A percentile compares a stretch with the other conserved stretches of the same genome.
phyloP scores from a whole-genome alignment of 176 grass and related monocot genomes.

The Carex pumila region DNA sequence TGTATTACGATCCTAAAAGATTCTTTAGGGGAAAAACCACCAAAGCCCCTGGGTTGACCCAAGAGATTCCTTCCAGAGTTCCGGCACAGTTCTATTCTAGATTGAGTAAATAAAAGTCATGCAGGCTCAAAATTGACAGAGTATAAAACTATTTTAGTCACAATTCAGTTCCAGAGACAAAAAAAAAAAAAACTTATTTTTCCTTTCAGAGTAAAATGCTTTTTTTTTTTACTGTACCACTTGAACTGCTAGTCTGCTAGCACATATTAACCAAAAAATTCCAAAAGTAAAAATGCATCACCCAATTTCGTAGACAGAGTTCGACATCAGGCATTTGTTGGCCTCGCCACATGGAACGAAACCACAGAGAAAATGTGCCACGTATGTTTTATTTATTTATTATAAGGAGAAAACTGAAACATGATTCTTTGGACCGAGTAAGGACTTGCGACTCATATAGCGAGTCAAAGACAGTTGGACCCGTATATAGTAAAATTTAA shows the following conservation, averaged over 20 bases:
- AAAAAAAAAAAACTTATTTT: too few species aligned
- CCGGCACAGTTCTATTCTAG: background rate
- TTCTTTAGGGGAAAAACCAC: background rate
- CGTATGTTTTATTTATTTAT: background rate
- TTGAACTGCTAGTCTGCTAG: background rate
- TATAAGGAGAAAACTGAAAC: background rate
- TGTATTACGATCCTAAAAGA: background rate
- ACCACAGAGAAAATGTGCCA: background rate
- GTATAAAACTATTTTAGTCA: background rate
- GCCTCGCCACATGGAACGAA: background rate
- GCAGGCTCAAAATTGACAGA: background rate
- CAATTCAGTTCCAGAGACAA: background rate
- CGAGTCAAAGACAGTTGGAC: background rate
- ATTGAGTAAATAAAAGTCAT: background rate
- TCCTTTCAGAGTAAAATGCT: too few species aligned
- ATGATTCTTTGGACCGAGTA: too few species aligned
- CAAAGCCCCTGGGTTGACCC: background rate
- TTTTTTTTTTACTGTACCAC: background rate
- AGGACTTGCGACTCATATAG: background rate
- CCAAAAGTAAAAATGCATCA: background rate
- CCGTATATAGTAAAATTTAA: too few species aligned
- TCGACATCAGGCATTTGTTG: background rate
- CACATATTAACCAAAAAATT: background rate
- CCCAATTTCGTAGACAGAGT: background rate
- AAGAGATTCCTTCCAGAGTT: background rate